Evolutionary conservation across 306 rosid genomes (phyloP).

Genomic region (Mucuna pruriens): DNA sequence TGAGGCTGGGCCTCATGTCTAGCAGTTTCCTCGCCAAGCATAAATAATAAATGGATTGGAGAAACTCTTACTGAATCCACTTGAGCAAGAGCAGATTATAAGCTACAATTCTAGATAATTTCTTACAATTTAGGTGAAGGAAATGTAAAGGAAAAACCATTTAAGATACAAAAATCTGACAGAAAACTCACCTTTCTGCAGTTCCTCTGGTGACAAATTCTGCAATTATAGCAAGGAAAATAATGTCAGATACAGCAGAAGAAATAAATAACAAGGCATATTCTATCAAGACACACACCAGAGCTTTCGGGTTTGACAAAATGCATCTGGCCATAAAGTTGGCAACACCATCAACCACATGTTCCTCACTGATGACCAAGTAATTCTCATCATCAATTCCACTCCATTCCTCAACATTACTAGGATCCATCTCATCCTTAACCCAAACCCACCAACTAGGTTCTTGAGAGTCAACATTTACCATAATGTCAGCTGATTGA

Average conservation of each 20-base stretch:
- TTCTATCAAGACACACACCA: slow-evolving; percentile 41
- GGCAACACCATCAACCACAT: slow-evolving; percentile 94
- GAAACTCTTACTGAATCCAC: slow-evolving; percentile 10
- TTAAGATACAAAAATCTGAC: not conserved
- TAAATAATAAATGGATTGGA: not conserved
- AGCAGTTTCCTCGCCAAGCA: slow-evolving; percentile 12
- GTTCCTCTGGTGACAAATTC: slow-evolving; percentile 84
- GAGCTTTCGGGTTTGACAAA: slow-evolving; percentile 83
- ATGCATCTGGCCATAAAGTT: slow-evolving; percentile 90
- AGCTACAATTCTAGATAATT: slow-evolving; percentile 20
- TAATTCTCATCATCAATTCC: slow-evolving; percentile 85
- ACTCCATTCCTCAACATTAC: slow-evolving; percentile 78
- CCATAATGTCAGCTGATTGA: slow-evolving; percentile 72
- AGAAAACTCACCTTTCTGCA: slow-evolving; percentile 74
- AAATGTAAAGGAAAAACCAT: slow-evolving; percentile 1
- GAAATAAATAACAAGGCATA: not conserved
- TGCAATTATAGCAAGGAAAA: slow-evolving; percentile 52
- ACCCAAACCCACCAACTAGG: slow-evolving; percentile 99
- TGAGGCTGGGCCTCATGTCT: not conserved
- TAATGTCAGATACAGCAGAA: slow-evolving; percentile 21
- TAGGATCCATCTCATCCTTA: slow-evolving; percentile 65
- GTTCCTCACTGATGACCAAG: slow-evolving; percentile 81
- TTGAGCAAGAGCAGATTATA: slow-evolving; percentile 8
- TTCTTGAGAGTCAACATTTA: slow-evolving; percentile 68
- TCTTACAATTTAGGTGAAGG: slow-evolving; percentile 21